Conservation (phyloP, 495 filamentous ascomycete genomes). For the Xylaria sp. region DNA sequence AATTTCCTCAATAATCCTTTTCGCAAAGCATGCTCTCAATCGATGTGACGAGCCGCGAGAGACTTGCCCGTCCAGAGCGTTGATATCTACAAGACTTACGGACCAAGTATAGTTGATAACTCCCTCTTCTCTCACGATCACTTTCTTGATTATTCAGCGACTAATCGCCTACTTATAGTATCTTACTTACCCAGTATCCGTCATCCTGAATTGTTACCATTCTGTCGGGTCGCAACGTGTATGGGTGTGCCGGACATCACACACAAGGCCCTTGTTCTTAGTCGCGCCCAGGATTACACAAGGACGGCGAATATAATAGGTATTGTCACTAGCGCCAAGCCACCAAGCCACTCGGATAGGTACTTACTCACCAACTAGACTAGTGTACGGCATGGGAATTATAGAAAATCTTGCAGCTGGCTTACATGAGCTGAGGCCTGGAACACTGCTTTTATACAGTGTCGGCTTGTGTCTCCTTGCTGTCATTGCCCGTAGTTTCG, state of each 20-base stretch:
- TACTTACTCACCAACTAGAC: neutral
- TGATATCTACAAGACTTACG: neutral
- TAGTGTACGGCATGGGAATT: conserved; percentile 18
- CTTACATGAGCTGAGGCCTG: neutral
- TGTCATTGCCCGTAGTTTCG: conserved; percentile 7
- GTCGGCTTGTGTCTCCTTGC: conserved; percentile 12
- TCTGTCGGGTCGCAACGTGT: conserved; percentile 14
- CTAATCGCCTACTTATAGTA: neutral
- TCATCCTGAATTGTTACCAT: conserved; percentile 10
- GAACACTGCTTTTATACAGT: conserved; percentile 11
- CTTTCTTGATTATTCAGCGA: neutral
- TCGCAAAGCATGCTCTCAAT: neutral
- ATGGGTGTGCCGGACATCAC: neutral
- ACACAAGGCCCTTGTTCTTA: neutral
- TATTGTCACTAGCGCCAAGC: conserved; percentile 14
- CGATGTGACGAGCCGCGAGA: neutral
- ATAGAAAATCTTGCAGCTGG: neutral
- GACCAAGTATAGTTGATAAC: neutral
- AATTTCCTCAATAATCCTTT: neutral
- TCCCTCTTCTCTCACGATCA: neutral
- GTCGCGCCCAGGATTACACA: neutral
- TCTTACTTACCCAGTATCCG: neutral
- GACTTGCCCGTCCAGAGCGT: neutral
- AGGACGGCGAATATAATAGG: conserved; percentile 2
- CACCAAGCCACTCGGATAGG: conserved; percentile 7